Percentiles rank a stretch among this genome's conserved stretches.
These are phyloP conservation scores for Rhizopogon vinicolor DNA, from an alignment of 768 basidiomycete species.

Conservation along the genomic window DNA sequence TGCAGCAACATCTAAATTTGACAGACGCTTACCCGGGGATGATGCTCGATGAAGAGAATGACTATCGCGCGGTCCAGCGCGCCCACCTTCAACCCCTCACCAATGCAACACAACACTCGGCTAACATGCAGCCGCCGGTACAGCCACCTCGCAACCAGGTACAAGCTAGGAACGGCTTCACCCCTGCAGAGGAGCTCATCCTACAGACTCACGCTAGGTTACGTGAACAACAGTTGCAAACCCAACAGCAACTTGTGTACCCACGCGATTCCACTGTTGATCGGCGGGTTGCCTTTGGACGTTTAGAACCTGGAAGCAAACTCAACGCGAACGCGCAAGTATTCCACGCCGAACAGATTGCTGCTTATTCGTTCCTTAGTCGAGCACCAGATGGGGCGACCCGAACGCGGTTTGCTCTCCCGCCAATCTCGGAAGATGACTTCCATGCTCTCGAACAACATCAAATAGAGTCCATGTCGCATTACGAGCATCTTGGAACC, in stretches of 20 bases:
- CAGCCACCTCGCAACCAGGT: slow-evolving; percentile 19
- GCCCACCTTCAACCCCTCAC: slow-evolving; percentile 20
- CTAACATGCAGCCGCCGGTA: slow-evolving; percentile 3
- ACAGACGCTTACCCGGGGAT: slow-evolving; percentile 10
- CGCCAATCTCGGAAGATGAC: slow-evolving; percentile 31
- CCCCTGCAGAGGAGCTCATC: slow-evolving; percentile 63
- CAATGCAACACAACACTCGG: slow-evolving; percentile 10
- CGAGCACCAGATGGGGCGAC: neutral
- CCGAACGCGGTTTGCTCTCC: slow-evolving; percentile 6
- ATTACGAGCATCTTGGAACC: slow-evolving; percentile 2
- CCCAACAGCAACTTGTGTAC: neutral
- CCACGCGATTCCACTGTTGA: neutral
- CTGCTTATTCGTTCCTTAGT: neutral
- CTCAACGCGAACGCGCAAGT: slow-evolving; percentile 4
- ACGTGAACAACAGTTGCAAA: slow-evolving; percentile 11
- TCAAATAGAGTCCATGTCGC: slow-evolving; percentile 2
- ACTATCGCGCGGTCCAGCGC: slow-evolving; percentile 13
- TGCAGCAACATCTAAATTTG: slow-evolving; percentile 18
- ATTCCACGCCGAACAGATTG: slow-evolving; percentile 4
- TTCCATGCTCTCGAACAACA: slow-evolving; percentile 25
- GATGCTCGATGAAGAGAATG: slow-evolving; percentile 11
- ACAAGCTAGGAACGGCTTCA: slow-evolving; percentile 53
- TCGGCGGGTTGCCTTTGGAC: neutral
- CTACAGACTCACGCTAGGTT: slow-evolving; percentile 46
- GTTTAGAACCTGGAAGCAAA: slow-evolving; percentile 2